Evolutionary conservation across 2,329 filamentous ascomycete genomes (phyloP), one percentile per base, ranked within the genome.

Genomic region (Conoideocrella luteorostrata): DNA sequence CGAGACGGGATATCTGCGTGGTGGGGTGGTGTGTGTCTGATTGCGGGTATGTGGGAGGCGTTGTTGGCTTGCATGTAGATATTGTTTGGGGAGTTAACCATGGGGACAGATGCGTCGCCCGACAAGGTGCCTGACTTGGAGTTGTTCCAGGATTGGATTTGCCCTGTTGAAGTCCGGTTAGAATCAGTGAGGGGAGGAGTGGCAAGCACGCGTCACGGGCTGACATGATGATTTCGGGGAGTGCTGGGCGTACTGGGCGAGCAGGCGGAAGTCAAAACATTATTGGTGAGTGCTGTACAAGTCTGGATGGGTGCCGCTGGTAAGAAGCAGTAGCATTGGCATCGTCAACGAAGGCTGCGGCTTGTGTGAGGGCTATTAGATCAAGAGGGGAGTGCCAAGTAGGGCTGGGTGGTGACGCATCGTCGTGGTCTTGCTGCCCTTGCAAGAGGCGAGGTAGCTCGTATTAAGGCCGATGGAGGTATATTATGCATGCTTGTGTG

Each of bases 251-350:
- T 70, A 65, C 20, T 68, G 50, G 2, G 56, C 33, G 17, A 72
- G 64, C 30, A 56, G 58, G 36, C 72, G 62, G 50, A 74, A 77
- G 56, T 77, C 73, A 50, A 70, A 72, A 59, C 77, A 76, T 29
- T 57, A 52, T 29, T 57, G 52, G 53, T 73, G 74, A 15, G 62
- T 57, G 15, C 62, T 57, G 51, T 70, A 76, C 58, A 67, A 75
- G 33, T 55, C 53, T 20, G 63, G 55, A 34, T 61, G 62, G 11
- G 64, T 67, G 35, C 63, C 68, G 50, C 75, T 74, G 51, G 68
- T 72, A 39, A 70, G 55, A 50, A 77, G 53, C 74, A 76, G 44
- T 62, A 60, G 55, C 74, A 77, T 33, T 58, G 53, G 21, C 58
- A 52, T n/a, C n/a, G 41, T 66, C 63, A 11, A 28, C 22, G n/a